A percentile compares a stretch with the other conserved stretches of the same genome.
Conservation (phyloP, 2,329 filamentous ascomycete species). For the Fusarium humuli region DNA sequence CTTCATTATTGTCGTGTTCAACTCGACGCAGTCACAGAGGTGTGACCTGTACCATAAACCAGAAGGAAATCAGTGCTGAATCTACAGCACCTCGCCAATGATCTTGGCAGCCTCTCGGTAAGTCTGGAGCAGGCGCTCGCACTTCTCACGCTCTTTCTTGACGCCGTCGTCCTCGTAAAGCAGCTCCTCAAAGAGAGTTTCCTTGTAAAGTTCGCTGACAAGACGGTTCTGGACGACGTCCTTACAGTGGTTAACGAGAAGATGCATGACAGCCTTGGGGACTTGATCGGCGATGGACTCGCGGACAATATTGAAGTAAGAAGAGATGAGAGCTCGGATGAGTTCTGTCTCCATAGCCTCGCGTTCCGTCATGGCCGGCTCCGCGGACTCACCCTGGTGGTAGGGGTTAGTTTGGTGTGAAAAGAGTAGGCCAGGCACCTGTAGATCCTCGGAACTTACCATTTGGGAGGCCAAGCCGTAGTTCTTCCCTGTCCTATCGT, state of each 20-base stretch:
- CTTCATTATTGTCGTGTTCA: slow-evolving; percentile 38
- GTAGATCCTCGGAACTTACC: slow-evolving; percentile 60
- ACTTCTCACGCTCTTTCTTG: slow-evolving; percentile 98
- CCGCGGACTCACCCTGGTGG: slow-evolving; percentile 68
- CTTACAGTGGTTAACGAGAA: slow-evolving; percentile 97
- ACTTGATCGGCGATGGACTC: slow-evolving; percentile 99
- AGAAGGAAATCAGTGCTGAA: slow-evolving; percentile 1
- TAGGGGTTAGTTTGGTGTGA: slow-evolving; percentile 40
- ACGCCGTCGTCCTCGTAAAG: slow-evolving; percentile 97
- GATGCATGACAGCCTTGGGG: slow-evolving; percentile 98
- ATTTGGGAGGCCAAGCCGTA: slow-evolving; percentile 64
- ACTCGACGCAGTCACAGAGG: slow-evolving; percentile 21
- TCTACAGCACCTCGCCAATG: slow-evolving; percentile 91
- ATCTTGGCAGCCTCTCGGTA: slow-evolving; percentile 99
- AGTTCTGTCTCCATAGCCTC: slow-evolving; percentile 98
- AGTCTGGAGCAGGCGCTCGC: slow-evolving; percentile 92
- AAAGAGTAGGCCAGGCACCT: slow-evolving; percentile 19
- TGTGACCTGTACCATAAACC: slow-evolving; percentile 21
- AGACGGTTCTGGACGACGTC: slow-evolving; percentile 97
- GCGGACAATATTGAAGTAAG: slow-evolving; percentile 98
- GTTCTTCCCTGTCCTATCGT: slow-evolving; percentile 55
- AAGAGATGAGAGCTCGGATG: slow-evolving; percentile 94
- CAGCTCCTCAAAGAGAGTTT: slow-evolving; percentile 88
- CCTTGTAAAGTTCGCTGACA: slow-evolving; percentile 95
- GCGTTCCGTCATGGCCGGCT: slow-evolving; percentile 91